Conservation (phyloP, 1,284 basidiomycete genomes). For the Boletus semigastroideus region DNA sequence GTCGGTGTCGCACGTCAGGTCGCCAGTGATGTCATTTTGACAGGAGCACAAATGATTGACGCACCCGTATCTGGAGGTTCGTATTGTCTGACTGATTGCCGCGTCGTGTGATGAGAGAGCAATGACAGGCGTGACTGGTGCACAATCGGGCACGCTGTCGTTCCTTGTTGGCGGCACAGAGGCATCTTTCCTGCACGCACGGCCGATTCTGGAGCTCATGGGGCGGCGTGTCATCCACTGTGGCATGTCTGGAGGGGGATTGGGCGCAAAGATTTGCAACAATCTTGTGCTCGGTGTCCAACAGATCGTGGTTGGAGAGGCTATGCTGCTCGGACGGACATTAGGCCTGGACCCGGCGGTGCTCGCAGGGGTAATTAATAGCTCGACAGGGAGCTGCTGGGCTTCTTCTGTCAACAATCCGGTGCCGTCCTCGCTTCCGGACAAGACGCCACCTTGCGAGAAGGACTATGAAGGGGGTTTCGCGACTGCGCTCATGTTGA, state of each 20-base stretch:
- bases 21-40: slow-evolving; percentile 48
- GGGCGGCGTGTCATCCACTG: slow-evolving; percentile 82
- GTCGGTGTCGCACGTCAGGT: slow-evolving; percentile 71
- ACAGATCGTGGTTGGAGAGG: slow-evolving; percentile 78
- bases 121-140: slow-evolving; percentile 72
- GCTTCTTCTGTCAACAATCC: slow-evolving; percentile 86
- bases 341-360: slow-evolving; percentile 75
- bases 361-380: slow-evolving; percentile 80
- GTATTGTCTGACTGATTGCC: slow-evolving; percentile 24
- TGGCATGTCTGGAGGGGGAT: slow-evolving; percentile 81
- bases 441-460: slow-evolving; percentile 78
- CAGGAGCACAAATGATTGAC: slow-evolving; percentile 81
- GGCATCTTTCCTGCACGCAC: slow-evolving; percentile 57
- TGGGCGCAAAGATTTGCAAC: slow-evolving; percentile 88
- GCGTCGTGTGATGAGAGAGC: neutral
- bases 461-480: slow-evolving; percentile 83
- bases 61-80: slow-evolving; percentile 88
- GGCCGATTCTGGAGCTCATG: slow-evolving; percentile 70
- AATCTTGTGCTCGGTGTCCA: slow-evolving; percentile 79
- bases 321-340: slow-evolving; percentile 80
- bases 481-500: slow-evolving; percentile 81
- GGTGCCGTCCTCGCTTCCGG: slow-evolving; percentile 70
- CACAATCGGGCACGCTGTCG: slow-evolving; percentile 81
- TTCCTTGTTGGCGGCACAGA: slow-evolving; percentile 86
- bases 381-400: slow-evolving; percentile 84